Evolutionary conservation across 768 basidiomycete species (phyloP).

Genomic region (Boletus sp.): DNA sequence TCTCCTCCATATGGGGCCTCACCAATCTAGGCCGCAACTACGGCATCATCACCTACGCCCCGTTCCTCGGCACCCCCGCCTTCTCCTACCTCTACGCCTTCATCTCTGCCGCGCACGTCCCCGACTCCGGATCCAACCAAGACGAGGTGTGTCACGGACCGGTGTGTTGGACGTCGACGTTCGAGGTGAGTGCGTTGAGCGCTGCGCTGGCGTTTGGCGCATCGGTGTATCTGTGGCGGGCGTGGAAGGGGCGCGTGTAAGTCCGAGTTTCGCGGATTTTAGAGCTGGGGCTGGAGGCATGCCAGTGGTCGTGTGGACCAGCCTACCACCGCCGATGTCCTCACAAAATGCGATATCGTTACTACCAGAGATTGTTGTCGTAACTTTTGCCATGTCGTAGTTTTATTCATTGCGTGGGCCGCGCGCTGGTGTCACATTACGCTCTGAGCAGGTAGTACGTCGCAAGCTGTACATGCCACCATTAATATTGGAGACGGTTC

Average conservation of each 20-base stretch:
- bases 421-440: too few relatives aligned
- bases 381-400: too few relatives aligned
- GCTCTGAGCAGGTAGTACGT: too few relatives aligned
- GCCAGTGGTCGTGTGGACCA: neutral
- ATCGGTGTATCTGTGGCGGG: constrained; percentile 55
- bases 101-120: constrained; percentile 51
- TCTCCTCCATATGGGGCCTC: constrained; percentile 71
- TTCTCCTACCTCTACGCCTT: constrained; percentile 83
- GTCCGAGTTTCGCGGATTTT: neutral
- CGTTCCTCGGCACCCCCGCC: constrained; percentile 69
- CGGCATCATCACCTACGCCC: constrained; percentile 70
- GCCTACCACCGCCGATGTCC: too few relatives aligned
- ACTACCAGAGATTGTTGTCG: too few relatives aligned
- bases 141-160: constrained; percentile 51
- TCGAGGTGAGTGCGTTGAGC: constrained; percentile 47
- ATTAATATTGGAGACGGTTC: too few relatives aligned
- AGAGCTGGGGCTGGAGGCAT: neutral
- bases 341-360: too few relatives aligned
- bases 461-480: too few relatives aligned
- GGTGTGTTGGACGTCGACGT: constrained; percentile 67
- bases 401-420: too few relatives aligned
- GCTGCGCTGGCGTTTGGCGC: constrained; percentile 44
- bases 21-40: constrained; percentile 74
- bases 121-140: constrained; percentile 22
- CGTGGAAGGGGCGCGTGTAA: constrained; percentile 60